These are phyloP conservation scores for Urostyla sp. DNA, from an alignment of 73 alveolate genomes.

Conservation along the genomic window DNA sequence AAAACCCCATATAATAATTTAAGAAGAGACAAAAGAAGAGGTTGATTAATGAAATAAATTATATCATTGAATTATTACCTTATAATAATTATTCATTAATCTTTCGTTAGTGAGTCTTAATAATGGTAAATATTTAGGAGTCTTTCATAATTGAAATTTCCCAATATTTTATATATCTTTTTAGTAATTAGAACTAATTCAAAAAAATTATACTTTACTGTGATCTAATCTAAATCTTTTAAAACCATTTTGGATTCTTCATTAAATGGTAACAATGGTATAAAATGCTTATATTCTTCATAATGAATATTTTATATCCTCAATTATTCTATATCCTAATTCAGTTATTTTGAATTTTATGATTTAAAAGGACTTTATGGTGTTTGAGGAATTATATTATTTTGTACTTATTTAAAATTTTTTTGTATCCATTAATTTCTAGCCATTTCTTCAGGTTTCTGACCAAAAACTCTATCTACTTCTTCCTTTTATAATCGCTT, in stretches of 20 bases:
- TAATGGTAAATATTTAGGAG: neutral
- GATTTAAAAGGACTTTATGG: no score
- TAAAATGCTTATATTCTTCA: neutral
- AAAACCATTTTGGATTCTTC: neutral
- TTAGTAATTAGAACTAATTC: slow-evolving; percentile 30
- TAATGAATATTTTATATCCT: neutral
- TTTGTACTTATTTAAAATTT: no score
- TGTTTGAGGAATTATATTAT: no score
- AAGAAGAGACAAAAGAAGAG: no score
- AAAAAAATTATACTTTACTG: slow-evolving; percentile 25
- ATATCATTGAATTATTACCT: neutral
- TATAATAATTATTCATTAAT: neutral
- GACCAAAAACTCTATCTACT: no score
- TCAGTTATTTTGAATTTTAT: no score
- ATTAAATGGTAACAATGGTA: slow-evolving; percentile 14
- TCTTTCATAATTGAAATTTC: neutral
- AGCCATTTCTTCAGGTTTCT: no score
- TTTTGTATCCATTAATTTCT: no score
- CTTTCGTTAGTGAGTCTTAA: neutral
- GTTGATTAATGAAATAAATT: no score
- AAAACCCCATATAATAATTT: no score
- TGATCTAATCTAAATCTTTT: slow-evolving; percentile 26
- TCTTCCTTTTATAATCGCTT: no score
- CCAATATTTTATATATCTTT: neutral
- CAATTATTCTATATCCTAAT: no score